Base-by-base conservation (phyloP, 2,329 filamentous ascomycete species). In the Fusarium anguioides region DNA sequence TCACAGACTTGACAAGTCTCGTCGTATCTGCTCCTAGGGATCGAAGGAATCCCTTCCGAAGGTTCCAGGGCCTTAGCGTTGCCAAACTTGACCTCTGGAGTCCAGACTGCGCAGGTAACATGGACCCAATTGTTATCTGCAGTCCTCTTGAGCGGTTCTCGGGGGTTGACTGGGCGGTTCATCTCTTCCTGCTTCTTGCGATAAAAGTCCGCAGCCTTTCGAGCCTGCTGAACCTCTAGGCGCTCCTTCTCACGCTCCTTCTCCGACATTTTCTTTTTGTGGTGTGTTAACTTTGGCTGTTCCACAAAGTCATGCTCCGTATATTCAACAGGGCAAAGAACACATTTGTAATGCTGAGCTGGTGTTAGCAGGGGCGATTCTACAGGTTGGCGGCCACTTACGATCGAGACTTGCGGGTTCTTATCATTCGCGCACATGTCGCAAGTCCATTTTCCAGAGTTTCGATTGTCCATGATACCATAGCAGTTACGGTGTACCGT, bases 91-190 rank as follows among this genome's bases (percentile, higher is more conserved):
- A 97, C 90, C 78, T 99, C 96, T 0, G 93, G 89, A 12, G 91
- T 94, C 89, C 93, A 98, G 18, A 97, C 84, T 2, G 96, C 94
- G 75, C 96, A 99, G 35, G 91, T 90, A 26, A 98, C 93, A 76
- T 99, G 96, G 17, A 97, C 93, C 96, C 96, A 99, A 75, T 98
- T 98, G 80, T 98, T 98, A 76, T 96, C 94, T 6, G 91, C 92
- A 0, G 96, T 99, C 46, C 93, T 89, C 80, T 99, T 99, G 65
- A 99, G 82, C 5, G 96, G 91, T 76, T 98, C 96, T 45, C 96
- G 88, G 24, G 96, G 96, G 67, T 93, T 87, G 33, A 91, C 79
- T 2, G 96, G 95, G 45, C 94, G 91, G 70, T 94, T 93, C 72
- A 91, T 88, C 62, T 95, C 91, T 74, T 93, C 88, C 78, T 99